A percentile compares a stretch with the other conserved stretches of the same genome.
These are phyloP conservation scores for Botrytis deweyae DNA, from an alignment of 2,329 filamentous ascomycete species.

Conservation along the genomic window DNA sequence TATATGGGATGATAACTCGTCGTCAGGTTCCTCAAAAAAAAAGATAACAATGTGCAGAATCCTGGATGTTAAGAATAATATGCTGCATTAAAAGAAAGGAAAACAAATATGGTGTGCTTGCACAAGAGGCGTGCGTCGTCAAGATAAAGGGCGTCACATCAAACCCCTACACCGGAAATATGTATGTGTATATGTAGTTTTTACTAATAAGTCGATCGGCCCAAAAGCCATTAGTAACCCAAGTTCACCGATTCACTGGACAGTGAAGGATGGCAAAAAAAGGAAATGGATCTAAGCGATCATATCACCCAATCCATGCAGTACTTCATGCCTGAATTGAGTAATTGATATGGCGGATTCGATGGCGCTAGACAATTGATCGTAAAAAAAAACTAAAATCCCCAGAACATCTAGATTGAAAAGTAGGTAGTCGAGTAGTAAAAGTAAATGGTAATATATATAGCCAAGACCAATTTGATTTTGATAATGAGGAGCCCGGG, in stretches of 20 bases:
- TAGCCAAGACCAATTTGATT: constrained; percentile 1
- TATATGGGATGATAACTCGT: constrained; percentile 7
- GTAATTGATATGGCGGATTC: neutral
- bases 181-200: neutral
- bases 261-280: neutral
- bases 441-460: neutral
- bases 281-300: constrained; percentile 1
- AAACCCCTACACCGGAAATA: constrained; percentile 12
- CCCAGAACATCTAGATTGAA: neutral
- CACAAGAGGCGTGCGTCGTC: constrained; percentile 22
- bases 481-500: constrained; percentile 2
- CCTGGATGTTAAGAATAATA: neutral
- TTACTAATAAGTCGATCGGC: constrained; percentile 15
- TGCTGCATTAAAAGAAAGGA: constrained; percentile 1
- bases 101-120: constrained; percentile 18
- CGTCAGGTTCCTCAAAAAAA: neutral
- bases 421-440: neutral
- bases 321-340: neutral
- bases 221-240: constrained; percentile 7
- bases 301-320: constrained; percentile 17
- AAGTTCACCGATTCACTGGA: constrained; percentile 6
- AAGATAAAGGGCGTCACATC: constrained; percentile 23
- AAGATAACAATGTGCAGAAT: neutral
- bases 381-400: neutral
- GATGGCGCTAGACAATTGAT: constrained; percentile 8